Percentiles rank a stretch among this genome's conserved stretches.
These are phyloP conservation scores for Suillus alpinus DNA, from an alignment of 768 basidiomycete genomes.

Conservation along the genomic window DNA sequence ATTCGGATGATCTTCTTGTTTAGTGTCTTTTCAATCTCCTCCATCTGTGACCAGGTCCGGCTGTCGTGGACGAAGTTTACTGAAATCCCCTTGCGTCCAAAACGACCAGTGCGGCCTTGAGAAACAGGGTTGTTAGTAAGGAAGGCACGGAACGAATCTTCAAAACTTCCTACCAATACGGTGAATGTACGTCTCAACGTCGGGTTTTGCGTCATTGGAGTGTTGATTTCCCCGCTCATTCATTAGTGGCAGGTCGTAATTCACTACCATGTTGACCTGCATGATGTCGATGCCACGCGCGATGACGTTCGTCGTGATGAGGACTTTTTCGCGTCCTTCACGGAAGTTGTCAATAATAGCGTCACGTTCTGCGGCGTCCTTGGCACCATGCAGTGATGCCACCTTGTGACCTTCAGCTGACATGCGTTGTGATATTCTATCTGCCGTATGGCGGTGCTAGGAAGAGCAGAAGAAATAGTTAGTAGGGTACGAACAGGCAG, in stretches of 20 bases:
- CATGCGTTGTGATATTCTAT: conserved; percentile 90
- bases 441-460: conserved; percentile 88
- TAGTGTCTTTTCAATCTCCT: conserved; percentile 79
- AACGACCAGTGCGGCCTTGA: conserved; percentile 93
- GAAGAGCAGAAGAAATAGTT: background rate
- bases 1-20: conserved; percentile 80
- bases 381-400: conserved; percentile 91
- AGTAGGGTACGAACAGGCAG: background rate
- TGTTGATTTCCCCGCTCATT: conserved; percentile 55
- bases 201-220: conserved; percentile 59
- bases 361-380: conserved; percentile 88
- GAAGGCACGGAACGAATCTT: background rate
- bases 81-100: conserved; percentile 94
- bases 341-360: conserved; percentile 92
- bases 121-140: conserved; percentile 2
- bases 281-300: conserved; percentile 98
- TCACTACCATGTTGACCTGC: conserved; percentile 99
- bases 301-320: conserved; percentile 99
- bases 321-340: conserved; percentile 92
- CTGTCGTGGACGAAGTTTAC: conserved; percentile 97
- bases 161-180: conserved; percentile 72
- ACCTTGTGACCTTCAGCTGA: conserved; percentile 93
- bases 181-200: conserved; percentile 97
- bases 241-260: conserved; percentile 92
- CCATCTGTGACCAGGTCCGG: conserved; percentile 85